Conservation (phyloP, 2,329 filamentous ascomycete species). For the Elsinoe arachidis region DNA sequence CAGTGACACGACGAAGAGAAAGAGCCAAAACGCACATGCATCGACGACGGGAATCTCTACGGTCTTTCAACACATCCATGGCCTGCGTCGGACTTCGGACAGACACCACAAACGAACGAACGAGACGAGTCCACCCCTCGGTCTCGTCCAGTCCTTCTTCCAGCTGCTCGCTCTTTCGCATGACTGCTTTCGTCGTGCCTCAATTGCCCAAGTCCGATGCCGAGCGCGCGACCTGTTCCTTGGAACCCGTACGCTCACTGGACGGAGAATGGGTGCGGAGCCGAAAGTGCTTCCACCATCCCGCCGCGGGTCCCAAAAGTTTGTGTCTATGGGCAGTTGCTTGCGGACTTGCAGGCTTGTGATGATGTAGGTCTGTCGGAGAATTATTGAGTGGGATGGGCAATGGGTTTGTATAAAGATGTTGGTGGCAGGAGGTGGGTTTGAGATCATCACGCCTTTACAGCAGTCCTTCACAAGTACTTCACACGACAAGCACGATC, state of each 20-base stretch:
- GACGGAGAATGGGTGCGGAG: conserved; percentile 8
- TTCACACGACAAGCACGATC: background rate
- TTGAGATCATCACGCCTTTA: background rate
- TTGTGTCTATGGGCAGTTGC: background rate
- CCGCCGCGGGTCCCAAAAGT: background rate
- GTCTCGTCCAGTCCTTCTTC: background rate
- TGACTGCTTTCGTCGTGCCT: background rate
- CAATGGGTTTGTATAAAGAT: conserved; percentile 15
- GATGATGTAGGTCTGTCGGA: background rate
- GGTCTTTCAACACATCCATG: conserved; percentile 3
- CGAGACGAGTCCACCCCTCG: background rate
- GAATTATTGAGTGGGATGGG: conserved; percentile 7
- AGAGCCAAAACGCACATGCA: background rate
- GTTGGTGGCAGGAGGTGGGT: background rate
- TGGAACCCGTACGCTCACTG: background rate
- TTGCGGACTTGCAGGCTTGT: conserved; percentile 1
- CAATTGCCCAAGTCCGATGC: background rate
- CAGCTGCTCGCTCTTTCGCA: background rate
- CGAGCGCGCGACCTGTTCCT: background rate
- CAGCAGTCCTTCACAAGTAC: background rate
- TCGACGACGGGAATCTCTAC: conserved; percentile 3
- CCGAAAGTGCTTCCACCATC: conserved; percentile 2
- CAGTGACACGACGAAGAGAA: background rate
- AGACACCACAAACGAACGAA: background rate
- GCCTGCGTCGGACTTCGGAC: conserved; percentile 2